Evolutionary conservation across 331 rosid species (phyloP), one percentile per base, ranked within the genome.

Genomic region (Quercus phellos): DNA sequence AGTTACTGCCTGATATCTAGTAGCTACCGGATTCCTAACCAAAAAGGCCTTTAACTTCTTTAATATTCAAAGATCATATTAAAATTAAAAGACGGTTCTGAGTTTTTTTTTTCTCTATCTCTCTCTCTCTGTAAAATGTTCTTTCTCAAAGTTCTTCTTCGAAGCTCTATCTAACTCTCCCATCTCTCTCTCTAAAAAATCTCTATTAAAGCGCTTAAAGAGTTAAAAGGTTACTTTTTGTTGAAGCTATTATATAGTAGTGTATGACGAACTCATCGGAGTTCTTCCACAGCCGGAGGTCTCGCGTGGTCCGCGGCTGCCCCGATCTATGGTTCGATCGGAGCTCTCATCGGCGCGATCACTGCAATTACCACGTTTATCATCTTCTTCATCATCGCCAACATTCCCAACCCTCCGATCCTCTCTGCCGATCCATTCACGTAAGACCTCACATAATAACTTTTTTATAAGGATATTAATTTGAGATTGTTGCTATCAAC

Each of bases 261-360:
- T 90, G 91, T 56, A 94, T 94, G 97, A 88, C 97, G 95, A 94
- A 94, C 92, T 97, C 97, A 79, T 89, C 91, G 70, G 97, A 90
- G 89, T 82, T 94, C 9, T 92, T 90, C 79, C 67, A 79, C 82
- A 77, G 17, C 68, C 72, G 97, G 77, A 89, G 99, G 85, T 90
- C 88, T 72, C 94, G 99, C 50, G 76, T 78, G 43, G 96, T 88
- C 69, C 97, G 97, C 46, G 68, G 53, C 72, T 21, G 71, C 56
- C 55, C 64, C 74, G 82, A 73, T 72, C 82, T 84, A 8, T 85
- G 84, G 68, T 76, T 90, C 26, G 77, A 79, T 72, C 87, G 88
- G 0, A 77, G 56, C 18, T 76, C 70, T 78, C 85, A 80, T 46
- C 56, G 43, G 42, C 87, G 87, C 22, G 82, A 82, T 55, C 75